These are phyloP conservation scores for Citrullus amarus DNA, from an alignment of 306 rosid genomes.

Conservation along the genomic window DNA sequence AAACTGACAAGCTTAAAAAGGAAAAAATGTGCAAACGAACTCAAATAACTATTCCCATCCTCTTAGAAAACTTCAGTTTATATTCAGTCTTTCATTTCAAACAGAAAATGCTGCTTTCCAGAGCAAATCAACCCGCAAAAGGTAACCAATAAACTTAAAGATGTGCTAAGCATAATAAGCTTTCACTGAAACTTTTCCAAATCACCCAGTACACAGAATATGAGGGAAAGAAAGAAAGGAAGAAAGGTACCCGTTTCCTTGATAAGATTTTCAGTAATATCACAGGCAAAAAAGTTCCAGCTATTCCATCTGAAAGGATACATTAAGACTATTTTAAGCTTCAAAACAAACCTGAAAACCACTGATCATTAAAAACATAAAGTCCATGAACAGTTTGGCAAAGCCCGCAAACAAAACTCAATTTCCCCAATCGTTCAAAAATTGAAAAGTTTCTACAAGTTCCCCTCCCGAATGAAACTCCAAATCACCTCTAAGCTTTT, in stretches of 20 bases:
- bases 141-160: neutral
- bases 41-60: neutral
- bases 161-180: neutral
- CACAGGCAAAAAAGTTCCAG: conserved; percentile 98
- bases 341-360: neutral
- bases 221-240: neutral
- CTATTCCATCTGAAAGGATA: conserved; percentile 72
- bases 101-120: neutral
- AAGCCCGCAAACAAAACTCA: neutral
- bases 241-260: conserved; percentile 66
- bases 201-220: neutral
- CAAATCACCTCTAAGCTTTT: neutral
- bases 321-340: neutral
- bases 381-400: neutral
- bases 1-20: neutral
- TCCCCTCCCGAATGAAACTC: neutral
- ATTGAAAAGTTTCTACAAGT: neutral
- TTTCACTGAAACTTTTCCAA: neutral
- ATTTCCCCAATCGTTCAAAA: neutral
- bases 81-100: neutral
- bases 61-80: neutral
- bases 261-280: conserved; percentile 69
- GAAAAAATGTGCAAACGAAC: neutral
- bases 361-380: neutral
- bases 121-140: neutral